These are phyloP conservation scores for Huntiella abstrusa DNA, from an alignment of 2,329 filamentous ascomycete species.

Conservation along the genomic window DNA sequence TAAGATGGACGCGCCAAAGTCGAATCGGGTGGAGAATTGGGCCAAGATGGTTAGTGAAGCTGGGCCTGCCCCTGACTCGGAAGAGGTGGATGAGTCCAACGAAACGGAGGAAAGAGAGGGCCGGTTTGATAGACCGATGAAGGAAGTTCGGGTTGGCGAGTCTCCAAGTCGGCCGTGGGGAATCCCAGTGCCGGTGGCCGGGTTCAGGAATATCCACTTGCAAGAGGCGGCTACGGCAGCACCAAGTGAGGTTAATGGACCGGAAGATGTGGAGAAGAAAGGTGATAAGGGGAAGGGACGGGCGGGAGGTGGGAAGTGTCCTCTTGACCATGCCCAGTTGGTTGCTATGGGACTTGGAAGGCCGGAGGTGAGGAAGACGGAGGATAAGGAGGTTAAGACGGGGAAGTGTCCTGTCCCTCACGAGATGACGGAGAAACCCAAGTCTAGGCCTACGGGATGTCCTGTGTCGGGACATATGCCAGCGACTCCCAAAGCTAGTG, in stretches of 20 bases:
- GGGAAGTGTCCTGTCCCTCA: not conserved
- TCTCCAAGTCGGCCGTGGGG: slow-evolving; percentile 89
- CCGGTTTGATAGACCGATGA: slow-evolving; percentile 68
- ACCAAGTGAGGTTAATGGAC: not conserved
- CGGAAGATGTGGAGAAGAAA: not conserved
- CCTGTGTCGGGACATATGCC: not conserved
- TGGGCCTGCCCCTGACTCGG: slow-evolving; percentile 18
- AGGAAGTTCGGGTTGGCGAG: slow-evolving; percentile 83
- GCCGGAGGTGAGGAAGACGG: not conserved
- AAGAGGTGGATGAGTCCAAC: slow-evolving; percentile 18
- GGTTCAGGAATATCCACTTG: not conserved
- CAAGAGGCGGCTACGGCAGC: not conserved
- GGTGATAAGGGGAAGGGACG: not conserved
- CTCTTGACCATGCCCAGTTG: slow-evolving; percentile 35
- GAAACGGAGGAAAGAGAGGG: slow-evolving; percentile 43
- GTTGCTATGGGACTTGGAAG: slow-evolving; percentile 17
- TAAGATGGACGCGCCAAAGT: slow-evolving; percentile 15
- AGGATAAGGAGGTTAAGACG: too few species aligned
- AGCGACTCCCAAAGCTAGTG: too few species aligned
- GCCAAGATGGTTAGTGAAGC: slow-evolving; percentile 48
- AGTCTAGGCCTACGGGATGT: not conserved
- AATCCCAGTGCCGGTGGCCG: slow-evolving; percentile 53
- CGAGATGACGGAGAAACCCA: not conserved
- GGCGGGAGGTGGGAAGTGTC: slow-evolving; percentile 29
- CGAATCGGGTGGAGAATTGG: slow-evolving; percentile 69